These are phyloP conservation scores for Akebia trifoliata DNA, from an alignment of 164 flowering plant genomes.

Conservation along the genomic window DNA sequence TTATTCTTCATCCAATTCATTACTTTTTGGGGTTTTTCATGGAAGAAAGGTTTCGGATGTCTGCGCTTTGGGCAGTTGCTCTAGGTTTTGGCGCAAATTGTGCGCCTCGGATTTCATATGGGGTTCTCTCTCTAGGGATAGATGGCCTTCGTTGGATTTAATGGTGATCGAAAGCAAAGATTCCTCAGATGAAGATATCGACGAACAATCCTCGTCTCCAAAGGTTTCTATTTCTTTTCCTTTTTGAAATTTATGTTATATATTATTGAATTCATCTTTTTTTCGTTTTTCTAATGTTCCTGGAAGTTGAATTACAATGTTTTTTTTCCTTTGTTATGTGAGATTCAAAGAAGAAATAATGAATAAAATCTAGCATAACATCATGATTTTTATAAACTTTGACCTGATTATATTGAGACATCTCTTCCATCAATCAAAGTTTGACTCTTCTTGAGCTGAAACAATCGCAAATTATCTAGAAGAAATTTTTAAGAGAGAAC, in stretches of 20 bases:
- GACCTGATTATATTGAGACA: no score
- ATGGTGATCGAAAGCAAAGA: not conserved
- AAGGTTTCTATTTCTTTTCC: constrained; percentile 1
- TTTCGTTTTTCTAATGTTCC: not conserved
- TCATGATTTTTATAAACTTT: no score
- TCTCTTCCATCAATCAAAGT: no score
- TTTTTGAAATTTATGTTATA: not conserved
- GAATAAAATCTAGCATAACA: no score
- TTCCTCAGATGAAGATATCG: not conserved
- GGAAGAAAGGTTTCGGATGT: constrained; percentile 46
- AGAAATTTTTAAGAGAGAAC: no score
- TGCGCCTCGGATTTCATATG: constrained; percentile 70
- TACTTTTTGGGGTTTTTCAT: not conserved
- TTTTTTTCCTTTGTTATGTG: not conserved
- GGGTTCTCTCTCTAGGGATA: constrained; percentile 41
- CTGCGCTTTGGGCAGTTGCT: constrained; percentile 62
- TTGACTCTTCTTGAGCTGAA: no score
- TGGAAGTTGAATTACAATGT: not conserved
- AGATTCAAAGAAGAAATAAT: no score
- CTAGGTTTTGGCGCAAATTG: constrained; percentile 63
- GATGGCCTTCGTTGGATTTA: constrained; percentile 53
- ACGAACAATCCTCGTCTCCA: constrained; percentile 4
- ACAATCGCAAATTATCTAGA: no score
- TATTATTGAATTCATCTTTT: not conserved
- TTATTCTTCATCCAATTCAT: not conserved